phyloP scores from a whole-genome alignment of 176 grass and related monocot genomes.

The Triticum aestivum region IWGSC_CS_RefSeq_v2.1 NC_057796.1:458277693-458278192 shows the following conservation, averaged over 20 bases:
- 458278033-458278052: slow-evolving; percentile 93
- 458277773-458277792: slow-evolving; percentile 75
- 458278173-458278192: background rate
- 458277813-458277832: slow-evolving; percentile 95
- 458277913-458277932: background rate
- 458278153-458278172: background rate
- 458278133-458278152: background rate
- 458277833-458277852: slow-evolving; percentile 71
- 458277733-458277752: background rate
- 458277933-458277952: background rate
- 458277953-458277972: slow-evolving; percentile 71
- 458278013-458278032: slow-evolving; percentile 81
- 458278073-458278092: slow-evolving; percentile 78
- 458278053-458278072: slow-evolving; percentile 75
- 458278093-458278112: slow-evolving; percentile 52
- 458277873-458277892: slow-evolving; percentile 45
- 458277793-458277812: slow-evolving; percentile 99
- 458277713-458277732: background rate
- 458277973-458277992: slow-evolving; percentile 87
- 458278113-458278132: background rate
- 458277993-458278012: slow-evolving; percentile 76
- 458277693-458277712: slow-evolving; percentile 66
- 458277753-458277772: background rate
- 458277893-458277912: slow-evolving; percentile 1
- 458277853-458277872: slow-evolving; percentile 68